phyloP scores from a whole-genome alignment of 768 basidiomycete genomes.

The Phylloporus arenicola region DNA sequence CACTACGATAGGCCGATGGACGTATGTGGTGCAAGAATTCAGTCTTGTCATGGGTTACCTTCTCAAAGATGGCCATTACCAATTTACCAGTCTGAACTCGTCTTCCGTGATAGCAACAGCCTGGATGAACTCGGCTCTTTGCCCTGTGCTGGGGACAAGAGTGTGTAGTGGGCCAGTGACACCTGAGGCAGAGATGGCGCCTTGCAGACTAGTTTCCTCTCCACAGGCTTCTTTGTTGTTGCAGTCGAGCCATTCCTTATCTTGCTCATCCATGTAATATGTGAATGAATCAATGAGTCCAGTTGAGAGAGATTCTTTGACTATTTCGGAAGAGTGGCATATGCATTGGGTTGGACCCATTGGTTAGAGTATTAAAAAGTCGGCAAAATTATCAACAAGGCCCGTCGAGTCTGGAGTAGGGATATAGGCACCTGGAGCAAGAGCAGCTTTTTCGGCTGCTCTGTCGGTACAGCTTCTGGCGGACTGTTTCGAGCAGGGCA shows the following conservation, averaged over 20 bases:
- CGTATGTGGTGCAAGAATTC: conserved; percentile 85
- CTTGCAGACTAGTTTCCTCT: conserved; percentile 78
- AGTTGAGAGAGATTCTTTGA: conserved; percentile 64
- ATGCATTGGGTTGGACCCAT: conserved; percentile 48
- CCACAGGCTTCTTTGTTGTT: conserved; percentile 84
- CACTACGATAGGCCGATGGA: conserved; percentile 10
- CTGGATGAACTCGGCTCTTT: conserved; percentile 68
- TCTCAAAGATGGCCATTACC: conserved; percentile 59
- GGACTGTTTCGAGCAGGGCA: no score
- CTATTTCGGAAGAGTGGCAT: conserved; percentile 80
- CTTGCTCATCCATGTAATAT: conserved; percentile 95
- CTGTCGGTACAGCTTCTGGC: conserved; percentile 32
- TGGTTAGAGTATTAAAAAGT: background rate
- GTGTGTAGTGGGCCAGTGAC: conserved; percentile 38
- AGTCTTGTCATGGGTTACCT: conserved; percentile 80
- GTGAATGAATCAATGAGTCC: conserved; percentile 71
- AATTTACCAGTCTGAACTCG: conserved; percentile 82
- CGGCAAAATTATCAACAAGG: conserved; percentile 66
- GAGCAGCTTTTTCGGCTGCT: conserved; percentile 27
- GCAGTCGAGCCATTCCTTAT: conserved; percentile 90
- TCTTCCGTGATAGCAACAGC: conserved; percentile 77
- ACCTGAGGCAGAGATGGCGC: conserved; percentile 50
- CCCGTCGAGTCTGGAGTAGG: conserved; percentile 91
- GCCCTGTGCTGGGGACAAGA: conserved; percentile 61
- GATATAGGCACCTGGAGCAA: conserved; percentile 63